Evolutionary conservation across 2,329 filamentous ascomycete species (phyloP).

Genomic region (Monascus ruber): DNA sequence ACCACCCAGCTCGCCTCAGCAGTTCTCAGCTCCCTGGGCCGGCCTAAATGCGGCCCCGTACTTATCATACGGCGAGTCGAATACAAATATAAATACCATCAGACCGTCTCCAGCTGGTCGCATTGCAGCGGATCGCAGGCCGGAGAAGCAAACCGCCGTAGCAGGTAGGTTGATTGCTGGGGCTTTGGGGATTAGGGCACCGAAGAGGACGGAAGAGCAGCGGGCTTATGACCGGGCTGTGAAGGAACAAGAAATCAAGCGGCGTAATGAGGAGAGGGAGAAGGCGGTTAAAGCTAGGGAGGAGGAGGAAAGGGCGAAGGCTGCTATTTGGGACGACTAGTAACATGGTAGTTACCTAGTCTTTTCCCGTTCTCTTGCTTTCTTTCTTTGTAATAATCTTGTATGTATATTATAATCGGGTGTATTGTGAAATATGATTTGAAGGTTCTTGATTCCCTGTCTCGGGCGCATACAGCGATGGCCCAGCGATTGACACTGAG

Average conservation of each 20-base stretch:
- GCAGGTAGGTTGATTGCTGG: constrained; percentile 83
- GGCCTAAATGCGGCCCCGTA: neutral
- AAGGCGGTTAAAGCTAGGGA: constrained; percentile 53
- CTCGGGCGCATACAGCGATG: no score
- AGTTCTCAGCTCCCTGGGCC: constrained; percentile 1
- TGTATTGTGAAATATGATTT: neutral
- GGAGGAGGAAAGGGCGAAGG: constrained; percentile 61
- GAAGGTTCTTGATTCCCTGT: neutral
- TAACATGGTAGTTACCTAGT: neutral
- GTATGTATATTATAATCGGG: neutral
- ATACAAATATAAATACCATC: neutral
- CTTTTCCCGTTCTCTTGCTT: neutral
- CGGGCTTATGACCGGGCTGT: constrained; percentile 72
- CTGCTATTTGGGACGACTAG: constrained; percentile 70
- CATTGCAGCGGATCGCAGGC: constrained; percentile 34
- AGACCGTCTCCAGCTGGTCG: constrained; percentile 1
- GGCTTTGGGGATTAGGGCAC: constrained; percentile 68
- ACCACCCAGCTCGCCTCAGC: constrained; percentile 49
- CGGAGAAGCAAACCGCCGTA: constrained; percentile 88
- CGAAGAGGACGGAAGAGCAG: constrained; percentile 79
- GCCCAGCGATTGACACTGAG: no score
- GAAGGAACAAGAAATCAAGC: constrained; percentile 72
- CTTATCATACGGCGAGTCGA: neutral
- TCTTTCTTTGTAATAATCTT: constrained; percentile 1
- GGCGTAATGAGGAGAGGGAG: constrained; percentile 59